Evolutionary conservation across 1,284 basidiomycete species (phyloP), one percentile per base, ranked within the genome.

Genomic region (Malassezia brasiliensis): DNA sequence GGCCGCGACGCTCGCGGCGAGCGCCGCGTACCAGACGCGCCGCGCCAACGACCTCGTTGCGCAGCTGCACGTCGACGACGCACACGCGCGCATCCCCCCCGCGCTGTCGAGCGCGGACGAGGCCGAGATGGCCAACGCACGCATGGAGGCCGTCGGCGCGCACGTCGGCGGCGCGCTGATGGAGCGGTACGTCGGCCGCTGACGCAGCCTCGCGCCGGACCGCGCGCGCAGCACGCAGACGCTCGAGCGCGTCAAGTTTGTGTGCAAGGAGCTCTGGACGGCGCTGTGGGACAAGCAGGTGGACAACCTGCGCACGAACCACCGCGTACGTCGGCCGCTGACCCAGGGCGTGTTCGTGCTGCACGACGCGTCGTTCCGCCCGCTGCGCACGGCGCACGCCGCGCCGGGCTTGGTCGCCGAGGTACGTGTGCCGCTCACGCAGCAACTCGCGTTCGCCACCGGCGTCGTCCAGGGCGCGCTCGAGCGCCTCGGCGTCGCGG

Each of bases 251-350:
- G 85, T 96, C 77, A 96, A 96, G 75, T 94, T 94, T 69, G 81
- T 96, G 59, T 96, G 90, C 79, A 96, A 96, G 73, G 90, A 96
- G 60, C 78, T 94, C n/a, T 90, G 88, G 88, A 79, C 80, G 0
- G 80, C 83, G 3, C 84, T 83, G 53, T 90, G 86, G 86, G 86
- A 88, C 55, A 91, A 93, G 71, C 91, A 94, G 75, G 88, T 94
- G 1, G 90, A 96, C 72, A 94, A 94, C 72, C 77, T 96, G 45
- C 82, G 90, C 44, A 96, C 90, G 9, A 96, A 96, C 74, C 90
- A 94, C 76, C 79, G 89, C 48, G 89, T 89, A 69, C 56, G 77
- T 65, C 2, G 7, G 4, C 22, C 8, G 10, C 41, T 47, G 8
- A 35, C 50, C 25, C 55, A 90, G 88, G 90, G 91, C 11, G 84